A percentile compares a stretch with the other conserved stretches of the same genome.
Conservation (phyloP, 2,329 filamentous ascomycete species). For the Apiospora phragmitis region DNA sequence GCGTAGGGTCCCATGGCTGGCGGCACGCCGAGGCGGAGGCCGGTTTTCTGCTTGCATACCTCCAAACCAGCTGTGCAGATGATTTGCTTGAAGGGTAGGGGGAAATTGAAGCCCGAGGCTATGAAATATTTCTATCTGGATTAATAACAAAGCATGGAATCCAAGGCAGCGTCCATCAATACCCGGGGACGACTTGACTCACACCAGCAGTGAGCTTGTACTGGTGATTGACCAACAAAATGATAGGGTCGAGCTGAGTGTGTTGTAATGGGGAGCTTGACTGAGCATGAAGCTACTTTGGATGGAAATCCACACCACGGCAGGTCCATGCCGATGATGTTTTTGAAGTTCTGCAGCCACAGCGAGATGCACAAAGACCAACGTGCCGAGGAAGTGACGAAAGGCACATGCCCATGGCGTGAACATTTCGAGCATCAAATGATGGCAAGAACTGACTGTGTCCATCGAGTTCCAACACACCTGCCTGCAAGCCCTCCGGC, state of each 20-base stretch:
- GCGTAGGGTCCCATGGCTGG: constrained; percentile 33
- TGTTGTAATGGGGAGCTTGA: neutral
- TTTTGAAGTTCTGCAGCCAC: neutral
- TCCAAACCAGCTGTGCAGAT: neutral
- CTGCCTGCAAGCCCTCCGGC: neutral
- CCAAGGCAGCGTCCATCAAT: constrained; percentile 1
- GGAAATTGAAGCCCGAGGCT: neutral
- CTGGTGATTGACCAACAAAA: neutral
- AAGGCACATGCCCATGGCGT: neutral
- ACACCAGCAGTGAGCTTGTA: neutral
- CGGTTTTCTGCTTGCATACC: neutral
- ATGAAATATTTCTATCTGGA: neutral
- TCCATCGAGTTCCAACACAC: neutral
- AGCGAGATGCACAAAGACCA: neutral
- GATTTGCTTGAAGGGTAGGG: neutral
- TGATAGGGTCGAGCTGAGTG: neutral
- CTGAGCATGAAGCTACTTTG: neutral
- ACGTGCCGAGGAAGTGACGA: neutral
- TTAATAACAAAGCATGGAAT: neutral
- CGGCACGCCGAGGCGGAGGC: constrained; percentile 23
- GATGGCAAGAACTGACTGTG: neutral
- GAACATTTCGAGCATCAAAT: neutral
- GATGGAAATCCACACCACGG: neutral
- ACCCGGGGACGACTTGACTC: neutral
- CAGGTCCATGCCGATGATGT: neutral